Evolutionary conservation across 2,329 filamentous ascomycete genomes (phyloP).

Genomic region (Fusarium sp.): DNA sequence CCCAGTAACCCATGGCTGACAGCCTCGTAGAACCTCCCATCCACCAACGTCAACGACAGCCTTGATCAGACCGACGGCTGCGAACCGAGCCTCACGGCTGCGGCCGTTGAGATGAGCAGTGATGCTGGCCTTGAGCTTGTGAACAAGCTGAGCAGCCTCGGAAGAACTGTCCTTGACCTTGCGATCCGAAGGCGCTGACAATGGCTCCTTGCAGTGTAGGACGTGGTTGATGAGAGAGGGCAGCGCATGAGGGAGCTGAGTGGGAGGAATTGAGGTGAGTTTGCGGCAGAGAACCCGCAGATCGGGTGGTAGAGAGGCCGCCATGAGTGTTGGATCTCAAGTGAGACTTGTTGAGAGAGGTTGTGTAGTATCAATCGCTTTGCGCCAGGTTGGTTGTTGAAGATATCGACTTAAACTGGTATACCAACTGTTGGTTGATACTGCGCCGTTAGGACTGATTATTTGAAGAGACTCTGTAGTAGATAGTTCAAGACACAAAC

Average conservation of each 20-base stretch:
- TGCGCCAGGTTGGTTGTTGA: conserved; percentile 20
- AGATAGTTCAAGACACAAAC: neutral
- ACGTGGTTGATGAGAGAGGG: conserved; percentile 74
- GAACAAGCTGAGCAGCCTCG: conserved; percentile 76
- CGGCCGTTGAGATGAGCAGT: conserved; percentile 82
- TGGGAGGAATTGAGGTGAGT: conserved; percentile 76
- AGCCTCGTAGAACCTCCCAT: conserved; percentile 80
- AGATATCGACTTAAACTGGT: conserved; percentile 11
- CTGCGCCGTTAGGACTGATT: conserved; percentile 9
- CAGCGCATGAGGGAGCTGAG: conserved; percentile 78
- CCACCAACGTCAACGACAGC: conserved; percentile 83
- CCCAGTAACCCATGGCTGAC: conserved; percentile 80
- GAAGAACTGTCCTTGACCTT: conserved; percentile 70
- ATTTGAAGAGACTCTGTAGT: neutral
- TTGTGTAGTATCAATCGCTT: conserved; percentile 19
- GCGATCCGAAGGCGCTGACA: conserved; percentile 72
- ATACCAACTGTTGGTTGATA: conserved; percentile 13
- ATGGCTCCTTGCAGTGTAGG: conserved; percentile 65
- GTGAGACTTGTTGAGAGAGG: neutral
- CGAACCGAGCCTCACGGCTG: conserved; percentile 78
- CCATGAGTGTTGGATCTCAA: conserved; percentile 36
- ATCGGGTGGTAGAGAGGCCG: conserved; percentile 61
- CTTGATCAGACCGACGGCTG: conserved; percentile 82
- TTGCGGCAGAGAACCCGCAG: conserved; percentile 74
- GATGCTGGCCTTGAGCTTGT: conserved; percentile 84